These are phyloP conservation scores for Candida succiphila DNA, from an alignment of 805 yeast species.

Conservation along the genomic window DNA sequence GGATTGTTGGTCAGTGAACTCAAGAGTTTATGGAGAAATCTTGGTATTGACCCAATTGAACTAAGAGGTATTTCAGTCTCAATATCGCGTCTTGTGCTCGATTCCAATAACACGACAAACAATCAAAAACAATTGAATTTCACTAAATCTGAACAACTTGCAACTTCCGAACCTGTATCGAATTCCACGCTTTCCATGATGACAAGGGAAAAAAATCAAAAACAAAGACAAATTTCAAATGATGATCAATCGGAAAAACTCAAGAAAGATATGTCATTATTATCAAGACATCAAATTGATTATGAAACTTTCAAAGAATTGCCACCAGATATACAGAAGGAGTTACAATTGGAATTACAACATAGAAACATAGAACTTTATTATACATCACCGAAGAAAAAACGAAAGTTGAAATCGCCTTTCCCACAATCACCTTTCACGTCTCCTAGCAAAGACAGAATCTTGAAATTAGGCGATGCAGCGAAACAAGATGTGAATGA, in stretches of 20 bases:
- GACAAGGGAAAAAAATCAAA: neutral
- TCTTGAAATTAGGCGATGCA: too few species aligned
- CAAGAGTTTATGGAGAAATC: conserved; percentile 41
- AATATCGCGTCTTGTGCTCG: conserved; percentile 45
- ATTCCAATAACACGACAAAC: conserved; percentile 12
- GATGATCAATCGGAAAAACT: neutral
- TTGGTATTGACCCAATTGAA: conserved; percentile 55
- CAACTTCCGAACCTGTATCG: neutral
- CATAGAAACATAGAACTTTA: conserved; percentile 23
- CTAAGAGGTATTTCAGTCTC: conserved; percentile 74
- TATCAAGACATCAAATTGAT: conserved; percentile 27
- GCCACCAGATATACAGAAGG: conserved; percentile 58
- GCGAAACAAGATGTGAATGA: too few species aligned
- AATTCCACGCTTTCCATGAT: neutral
- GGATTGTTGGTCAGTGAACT: conserved; percentile 56
- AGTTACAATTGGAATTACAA: conserved; percentile 42
- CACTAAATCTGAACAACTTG: conserved; percentile 4
- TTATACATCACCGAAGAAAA: conserved; percentile 7
- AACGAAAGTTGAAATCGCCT: neutral
- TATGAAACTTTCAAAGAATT: conserved; percentile 53
- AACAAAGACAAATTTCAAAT: neutral
- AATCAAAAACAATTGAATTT: conserved; percentile 27
- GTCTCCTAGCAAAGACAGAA: too few species aligned
- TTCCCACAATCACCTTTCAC: too few species aligned
- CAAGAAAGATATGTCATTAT: neutral